Conservation (phyloP, 2,329 filamentous ascomycete genomes). For the Knufia fluminis region DNA sequence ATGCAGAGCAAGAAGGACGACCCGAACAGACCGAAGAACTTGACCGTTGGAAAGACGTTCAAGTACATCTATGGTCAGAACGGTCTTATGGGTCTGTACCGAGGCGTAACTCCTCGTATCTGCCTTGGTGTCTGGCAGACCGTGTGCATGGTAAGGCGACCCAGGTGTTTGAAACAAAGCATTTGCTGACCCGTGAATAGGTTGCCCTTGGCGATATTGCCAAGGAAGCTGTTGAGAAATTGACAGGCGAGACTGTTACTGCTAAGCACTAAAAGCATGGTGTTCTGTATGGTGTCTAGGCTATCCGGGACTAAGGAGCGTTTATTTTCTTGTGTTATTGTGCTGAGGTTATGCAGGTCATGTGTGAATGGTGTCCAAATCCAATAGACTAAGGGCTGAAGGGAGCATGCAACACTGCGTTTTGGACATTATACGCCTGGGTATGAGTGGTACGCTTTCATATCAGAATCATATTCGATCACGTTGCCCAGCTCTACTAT, state of each 20-base stretch:
- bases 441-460: too few relatives aligned
- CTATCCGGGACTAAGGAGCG: too few relatives aligned
- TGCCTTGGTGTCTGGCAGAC: conserved; percentile 98
- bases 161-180: conserved; percentile 52
- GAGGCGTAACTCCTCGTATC: conserved; percentile 87
- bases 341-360: too few relatives aligned
- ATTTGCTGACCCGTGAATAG: conserved; percentile 24
- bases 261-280: conserved; percentile 49
- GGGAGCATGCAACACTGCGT: too few relatives aligned
- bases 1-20: conserved; percentile 99
- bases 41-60: conserved; percentile 79
- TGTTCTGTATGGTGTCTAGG: neutral
- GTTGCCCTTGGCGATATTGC: conserved; percentile 38
- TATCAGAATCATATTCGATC: too few relatives aligned
- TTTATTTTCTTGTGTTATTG: too few relatives aligned
- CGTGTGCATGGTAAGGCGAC: conserved; percentile 98
- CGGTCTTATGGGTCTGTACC: conserved; percentile 86
- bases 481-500: too few relatives aligned
- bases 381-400: too few relatives aligned
- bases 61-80: conserved; percentile 85
- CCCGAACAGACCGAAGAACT: conserved; percentile 96
- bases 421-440: too few relatives aligned
- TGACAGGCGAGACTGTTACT: conserved; percentile 54
- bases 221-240: conserved; percentile 56
- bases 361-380: too few relatives aligned